Base-by-base conservation (phyloP, 192 early-diverging fungal species). In the Coemansia sp. region DNA sequence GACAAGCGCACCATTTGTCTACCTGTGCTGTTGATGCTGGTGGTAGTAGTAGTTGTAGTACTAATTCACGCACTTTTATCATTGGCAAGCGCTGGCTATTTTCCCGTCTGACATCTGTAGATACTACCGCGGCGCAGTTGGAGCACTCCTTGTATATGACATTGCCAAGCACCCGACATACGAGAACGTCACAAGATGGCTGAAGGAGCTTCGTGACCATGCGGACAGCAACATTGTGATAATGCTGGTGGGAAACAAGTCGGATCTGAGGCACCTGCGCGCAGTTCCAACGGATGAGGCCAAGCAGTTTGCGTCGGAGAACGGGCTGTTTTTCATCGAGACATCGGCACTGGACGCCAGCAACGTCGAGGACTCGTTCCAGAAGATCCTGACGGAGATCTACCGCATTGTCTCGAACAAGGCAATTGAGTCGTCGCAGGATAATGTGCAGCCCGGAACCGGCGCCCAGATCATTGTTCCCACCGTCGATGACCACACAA, bases 191-290 rank as follows among this genome's bases (percentile, higher is more conserved):
- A 90, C 89, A 53, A 92, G 95, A 58, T 99, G 98, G 98, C 86
- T 99, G 63, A 97, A 98, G 86, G 97, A 99, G 82, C 86, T 99
- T 48, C 91, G 94, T 53, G 95, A 98, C 82, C 94, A 98, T 75
- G 95, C 94, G 51, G 94, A 96, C 80, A 91, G 87, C 84, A 98
- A 98, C 86, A 99, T 99, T 89, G 93, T 95, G 32, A 97, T 98
- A 55, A 98, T 98, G 94, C 86, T 99, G 63, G 97, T 99, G 16
- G 97, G 96, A 62, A 99, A 99, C 88, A 99, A 99, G 92, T 94
- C 90, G 72, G 97, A 99, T 92, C 86, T 98, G 87, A 88, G 92
- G 76, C 96, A 98, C 77, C 84, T 96, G 66, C 87, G 96, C 53
- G 95, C 96, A 10, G 97, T 99, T 13, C 92, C 96, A 4, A 98